Evolutionary conservation across 768 basidiomycete genomes (phyloP), one percentile per base, ranked within the genome.

Genomic region (Termitomyces eurrhizus): DNA sequence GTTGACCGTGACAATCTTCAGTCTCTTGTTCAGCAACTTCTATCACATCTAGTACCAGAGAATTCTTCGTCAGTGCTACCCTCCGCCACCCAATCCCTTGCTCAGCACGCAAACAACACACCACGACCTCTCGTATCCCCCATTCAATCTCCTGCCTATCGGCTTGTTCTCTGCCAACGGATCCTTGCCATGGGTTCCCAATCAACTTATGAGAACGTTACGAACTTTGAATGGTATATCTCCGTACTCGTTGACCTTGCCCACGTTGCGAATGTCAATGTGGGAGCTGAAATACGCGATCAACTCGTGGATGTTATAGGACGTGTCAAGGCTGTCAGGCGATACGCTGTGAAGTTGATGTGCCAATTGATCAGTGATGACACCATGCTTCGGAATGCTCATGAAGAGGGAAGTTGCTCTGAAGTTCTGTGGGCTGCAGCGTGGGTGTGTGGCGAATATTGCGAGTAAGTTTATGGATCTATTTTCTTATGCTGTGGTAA

Each of bases 161-260:
- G 97, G 18, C 80, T 94, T 24, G 84, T 87, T 46, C 83, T 98
- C 36, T 82, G 92, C 9, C 86, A 90, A 64, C 82, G 86, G 18
- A 90, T 98, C 62, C 80, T 98, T n/a, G 75, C 79, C n/a, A 91
- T 98, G 66, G 89, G 92, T 59, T 90, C 92, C 2, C 83, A 85
- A 58, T 86, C 86, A 41, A 90, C 88, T 24, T 98, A 96, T 70
- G 87, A 88, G 56, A 90, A 94, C 67, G 81, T 99, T 32, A 80
- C 83, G 49, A 95, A 98, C 74, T 98, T 98, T 69, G 93, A 98
- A 69, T 99, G 97, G 96, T 97, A 94, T 72, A 81, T 98, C 24
- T 97, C 96, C 5, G 93, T 95, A 8, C 85, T 98, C 33, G 84
- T 98, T 50, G 95, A 98, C 69, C 79, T 98, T 9, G 87, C 93